phyloP scores from a whole-genome alignment of 805 yeast genomes.

The Metschnikowia matae region DNA sequence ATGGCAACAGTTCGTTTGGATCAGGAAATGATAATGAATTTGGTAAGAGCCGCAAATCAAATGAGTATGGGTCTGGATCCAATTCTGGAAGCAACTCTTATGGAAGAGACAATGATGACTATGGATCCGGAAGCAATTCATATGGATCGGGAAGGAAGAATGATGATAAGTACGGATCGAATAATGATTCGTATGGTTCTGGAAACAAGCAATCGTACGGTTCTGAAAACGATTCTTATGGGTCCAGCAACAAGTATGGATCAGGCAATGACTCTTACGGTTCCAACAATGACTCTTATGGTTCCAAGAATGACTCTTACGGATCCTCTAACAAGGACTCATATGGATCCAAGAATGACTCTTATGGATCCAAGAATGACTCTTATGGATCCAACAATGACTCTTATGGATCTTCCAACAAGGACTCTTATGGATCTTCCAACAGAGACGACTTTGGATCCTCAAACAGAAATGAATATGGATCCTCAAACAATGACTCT shows the following conservation, averaged over 20 bases:
- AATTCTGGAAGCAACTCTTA: slow-evolving; percentile 11
- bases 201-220: slow-evolving; percentile 18
- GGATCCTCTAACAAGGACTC: slow-evolving; percentile 20
- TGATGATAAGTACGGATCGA: slow-evolving; percentile 21
- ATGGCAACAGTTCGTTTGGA: slow-evolving; percentile 21
- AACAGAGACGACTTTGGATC: slow-evolving; percentile 22
- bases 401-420: not conserved
- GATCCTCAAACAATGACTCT: slow-evolving; percentile 8
- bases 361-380: slow-evolving; percentile 21
- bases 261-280: slow-evolving; percentile 18
- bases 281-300: slow-evolving; percentile 19
- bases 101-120: slow-evolving; percentile 1
- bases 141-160: not conserved
- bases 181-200: slow-evolving; percentile 20
- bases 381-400: not conserved
- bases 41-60: not conserved
- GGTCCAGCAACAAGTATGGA: slow-evolving; percentile 14
- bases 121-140: slow-evolving; percentile 19
- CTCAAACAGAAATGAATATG: slow-evolving; percentile 18
- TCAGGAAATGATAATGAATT: slow-evolving; percentile 12
- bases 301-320: slow-evolving; percentile 18
- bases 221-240: slow-evolving; percentile 17
- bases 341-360: slow-evolving; percentile 3
- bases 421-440: slow-evolving; percentile 13
- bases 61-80: no score